phyloP scores from a whole-genome alignment of 345 rosid genomes.

The Sonneratia caseolaris region DNA sequence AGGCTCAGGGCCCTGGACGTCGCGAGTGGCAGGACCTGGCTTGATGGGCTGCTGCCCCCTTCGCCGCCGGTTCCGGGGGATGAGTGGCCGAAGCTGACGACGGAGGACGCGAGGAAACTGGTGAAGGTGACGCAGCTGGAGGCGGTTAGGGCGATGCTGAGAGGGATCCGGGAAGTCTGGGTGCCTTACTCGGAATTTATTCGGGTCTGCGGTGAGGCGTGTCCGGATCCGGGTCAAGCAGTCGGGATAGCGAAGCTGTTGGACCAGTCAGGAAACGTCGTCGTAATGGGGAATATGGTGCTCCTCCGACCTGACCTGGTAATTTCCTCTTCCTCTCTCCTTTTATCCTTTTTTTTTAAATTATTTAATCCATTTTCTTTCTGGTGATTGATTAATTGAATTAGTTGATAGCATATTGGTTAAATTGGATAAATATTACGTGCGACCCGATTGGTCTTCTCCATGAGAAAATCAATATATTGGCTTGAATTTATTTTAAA shows the following conservation, averaged over 20 bases:
- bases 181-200: constrained; percentile 48
- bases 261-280: constrained; percentile 70
- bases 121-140: constrained; percentile 62
- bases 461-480: too few species aligned
- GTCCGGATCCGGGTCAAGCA: constrained; percentile 47
- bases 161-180: constrained; percentile 43
- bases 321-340: constrained; percentile 3
- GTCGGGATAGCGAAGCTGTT: constrained; percentile 43
- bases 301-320: constrained; percentile 79
- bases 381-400: background rate
- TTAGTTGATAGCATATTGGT: background rate
- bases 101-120: constrained; percentile 60
- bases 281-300: constrained; percentile 59
- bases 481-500: background rate
- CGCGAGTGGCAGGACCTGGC: constrained; percentile 40
- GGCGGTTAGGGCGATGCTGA: constrained; percentile 48
- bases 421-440: too few species aligned
- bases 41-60: constrained; percentile 47
- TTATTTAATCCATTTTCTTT: too few species aligned
- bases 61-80: constrained; percentile 6
- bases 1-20: constrained; percentile 40
- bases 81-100: constrained; percentile 21
- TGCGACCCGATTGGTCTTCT: too few species aligned
- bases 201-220: constrained; percentile 44
- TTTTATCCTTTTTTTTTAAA: background rate